Base-by-base conservation (phyloP, 768 basidiomycete genomes). In the Suillus paluster region DNA sequence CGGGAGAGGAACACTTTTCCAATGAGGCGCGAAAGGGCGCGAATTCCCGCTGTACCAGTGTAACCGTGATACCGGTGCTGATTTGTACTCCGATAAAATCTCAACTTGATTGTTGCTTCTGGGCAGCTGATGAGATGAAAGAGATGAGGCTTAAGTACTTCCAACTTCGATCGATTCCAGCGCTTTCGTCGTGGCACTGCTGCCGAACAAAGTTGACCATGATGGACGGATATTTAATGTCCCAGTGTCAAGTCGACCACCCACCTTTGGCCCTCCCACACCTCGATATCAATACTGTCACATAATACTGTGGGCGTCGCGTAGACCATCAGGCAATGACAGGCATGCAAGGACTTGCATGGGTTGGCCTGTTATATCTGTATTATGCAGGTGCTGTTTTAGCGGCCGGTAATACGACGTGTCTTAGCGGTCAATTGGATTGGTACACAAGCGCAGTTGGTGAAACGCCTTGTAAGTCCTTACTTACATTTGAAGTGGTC, bases 391-490 rank as follows among this genome's bases (percentile, higher is more conserved):
- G 36, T 17, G 15, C 15, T 19, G 53, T 54, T 25, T 36, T 54
- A 38, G 53, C 53, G 9, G 57, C 38, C 63, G 68, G 67, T 25
- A 60, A 70, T 39, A 63, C 68, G 1, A 59, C 64, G 25, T 70
- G 69, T 53, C 38, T 52, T 34, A 62, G 57, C 33, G 36, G 45
- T 25, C 52, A 52, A 39, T 41, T 70, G 11, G 64, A 70, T 39
- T 70, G 69, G 69, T 70, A 70, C 59, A 70, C 67, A n/a, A 62
- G 30, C 27, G 55, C 61, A 0, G 67, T 68, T 1, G 69, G 69
- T 39, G 69, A 70, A 59, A 64, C 69, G 21, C 69, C 69, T 21
- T 70, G 69, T 70, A 54, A 60, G 68, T 42, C 27, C 19, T 33
- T 11, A 44, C 17, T n/a, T n/a, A n/a, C n/a, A 45, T 39, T 23